Conservation (phyloP, 1,139 yeast genomes). For the Chernovozyma aurita region DNA sequence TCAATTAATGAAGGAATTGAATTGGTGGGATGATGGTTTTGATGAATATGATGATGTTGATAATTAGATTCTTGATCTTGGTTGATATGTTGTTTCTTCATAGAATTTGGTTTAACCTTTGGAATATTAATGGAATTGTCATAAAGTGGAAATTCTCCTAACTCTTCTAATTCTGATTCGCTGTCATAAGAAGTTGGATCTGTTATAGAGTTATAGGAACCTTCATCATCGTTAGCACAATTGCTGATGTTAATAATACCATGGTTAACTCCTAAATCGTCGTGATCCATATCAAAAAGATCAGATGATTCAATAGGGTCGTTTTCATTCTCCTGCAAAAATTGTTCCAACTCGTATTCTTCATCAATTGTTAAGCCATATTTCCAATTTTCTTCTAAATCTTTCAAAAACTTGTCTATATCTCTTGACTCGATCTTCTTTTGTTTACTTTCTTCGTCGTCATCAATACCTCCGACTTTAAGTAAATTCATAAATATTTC, state of each 20-base stretch:
- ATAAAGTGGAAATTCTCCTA: constrained; percentile 9
- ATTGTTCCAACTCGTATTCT: constrained; percentile 17
- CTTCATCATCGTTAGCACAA: background rate
- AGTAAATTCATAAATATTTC: constrained; percentile 30
- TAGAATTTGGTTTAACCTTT: constrained; percentile 5
- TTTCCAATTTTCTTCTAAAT: constrained; percentile 26
- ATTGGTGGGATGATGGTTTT: constrained; percentile 4
- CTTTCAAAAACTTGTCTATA: constrained; percentile 24
- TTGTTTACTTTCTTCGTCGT: constrained; percentile 22
- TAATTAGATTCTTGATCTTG: background rate
- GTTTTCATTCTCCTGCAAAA: constrained; percentile 8
- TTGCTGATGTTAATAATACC: too few species aligned
- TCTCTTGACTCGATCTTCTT: constrained; percentile 24
- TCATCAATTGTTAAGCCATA: constrained; percentile 37
- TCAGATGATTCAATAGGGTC: constrained; percentile 8
- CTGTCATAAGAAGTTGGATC: constrained; percentile 6
- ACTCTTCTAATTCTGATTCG: constrained; percentile 8
- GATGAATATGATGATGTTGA: background rate
- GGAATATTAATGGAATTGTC: constrained; percentile 9
- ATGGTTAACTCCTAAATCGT: constrained; percentile 12
- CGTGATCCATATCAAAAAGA: constrained; percentile 32
- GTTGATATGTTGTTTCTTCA: constrained; percentile 2
- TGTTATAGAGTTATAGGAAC: constrained; percentile 3
- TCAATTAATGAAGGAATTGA: constrained; percentile 28
- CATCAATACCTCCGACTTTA: constrained; percentile 31